phyloP scores from a whole-genome alignment of 345 rosid genomes.

The Toxicodendron radicans region DNA sequence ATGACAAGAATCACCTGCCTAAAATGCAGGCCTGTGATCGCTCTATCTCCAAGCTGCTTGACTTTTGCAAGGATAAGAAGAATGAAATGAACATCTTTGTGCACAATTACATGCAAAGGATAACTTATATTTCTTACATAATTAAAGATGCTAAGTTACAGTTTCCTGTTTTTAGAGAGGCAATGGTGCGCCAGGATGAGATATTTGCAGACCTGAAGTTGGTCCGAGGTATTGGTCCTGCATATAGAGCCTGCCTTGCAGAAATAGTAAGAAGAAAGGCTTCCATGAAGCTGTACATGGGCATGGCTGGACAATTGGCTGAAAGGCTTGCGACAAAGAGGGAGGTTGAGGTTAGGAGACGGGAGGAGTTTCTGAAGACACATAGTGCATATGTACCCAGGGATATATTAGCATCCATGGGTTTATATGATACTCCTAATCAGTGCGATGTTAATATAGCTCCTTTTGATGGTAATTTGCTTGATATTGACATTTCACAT shows the following conservation, averaged over 20 bases:
- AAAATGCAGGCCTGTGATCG: constrained; percentile 67
- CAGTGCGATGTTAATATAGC: constrained; percentile 92
- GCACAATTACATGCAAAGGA: constrained; percentile 83
- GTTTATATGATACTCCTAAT: constrained; percentile 78
- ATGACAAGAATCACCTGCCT: constrained; percentile 89
- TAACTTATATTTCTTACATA: constrained; percentile 55
- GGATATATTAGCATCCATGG: constrained; percentile 84
- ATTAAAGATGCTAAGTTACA: constrained; percentile 89
- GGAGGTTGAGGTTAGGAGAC: constrained; percentile 82
- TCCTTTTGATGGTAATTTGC: constrained; percentile 77
- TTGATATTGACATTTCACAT: constrained; percentile 74
- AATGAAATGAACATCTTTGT: constrained; percentile 86
- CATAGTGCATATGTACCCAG: constrained; percentile 67
- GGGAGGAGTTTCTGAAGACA: constrained; percentile 79
- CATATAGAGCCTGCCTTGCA: constrained; percentile 97
- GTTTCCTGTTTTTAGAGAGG: constrained; percentile 96
- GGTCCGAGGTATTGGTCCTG: constrained; percentile 79
- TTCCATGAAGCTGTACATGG: constrained; percentile 96
- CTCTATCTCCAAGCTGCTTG: constrained; percentile 65
- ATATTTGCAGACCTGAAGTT: constrained; percentile 68
- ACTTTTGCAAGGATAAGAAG: constrained; percentile 72
- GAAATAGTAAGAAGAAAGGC: constrained; percentile 91
- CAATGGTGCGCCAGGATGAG: constrained; percentile 79
- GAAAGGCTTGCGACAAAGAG: constrained; percentile 91
- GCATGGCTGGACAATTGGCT: constrained; percentile 97